Evolutionary conservation across 106 monocot genomes (phyloP).

Genomic region (Phalaenopsis aphrodite): DNA sequence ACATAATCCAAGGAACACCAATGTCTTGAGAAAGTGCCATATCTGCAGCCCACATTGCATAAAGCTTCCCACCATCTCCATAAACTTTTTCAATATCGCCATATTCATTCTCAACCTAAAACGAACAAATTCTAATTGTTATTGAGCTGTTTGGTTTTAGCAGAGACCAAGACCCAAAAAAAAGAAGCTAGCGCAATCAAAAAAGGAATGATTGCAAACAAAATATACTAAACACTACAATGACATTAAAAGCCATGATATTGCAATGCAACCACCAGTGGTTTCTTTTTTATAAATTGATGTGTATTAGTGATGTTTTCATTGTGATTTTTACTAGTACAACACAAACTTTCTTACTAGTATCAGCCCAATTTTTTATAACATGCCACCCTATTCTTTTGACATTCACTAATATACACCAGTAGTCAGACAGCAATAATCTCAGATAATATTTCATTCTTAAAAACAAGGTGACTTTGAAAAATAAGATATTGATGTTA

Average conservation of each 20-base stretch:
- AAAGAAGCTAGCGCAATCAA: not conserved
- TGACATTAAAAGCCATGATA: not conserved
- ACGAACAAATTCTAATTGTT: not conserved
- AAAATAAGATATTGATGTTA: no score
- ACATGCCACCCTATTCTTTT: no score
- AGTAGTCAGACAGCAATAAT: no score
- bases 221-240: not conserved
- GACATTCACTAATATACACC: no score
- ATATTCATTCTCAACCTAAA: slow-evolving; percentile 96
- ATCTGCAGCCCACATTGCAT: slow-evolving; percentile 95
- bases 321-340: no score
- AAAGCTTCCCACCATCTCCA: slow-evolving; percentile 75
- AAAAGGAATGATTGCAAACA: not conserved
- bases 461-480: no score
- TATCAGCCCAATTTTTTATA: no score
- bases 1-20: slow-evolving; percentile 97
- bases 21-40: slow-evolving; percentile 88
- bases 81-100: slow-evolving; percentile 66
- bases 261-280: not conserved
- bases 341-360: no score
- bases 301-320: no score
- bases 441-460: no score
- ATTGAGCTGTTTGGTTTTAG: not conserved
- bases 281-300: no score
- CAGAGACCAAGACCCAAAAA: not conserved